Percentiles rank a stretch among this genome's conserved stretches.
phyloP scores from a whole-genome alignment of 495 filamentous ascomycete species.

The Recurvomyces mirabilis region DNA sequence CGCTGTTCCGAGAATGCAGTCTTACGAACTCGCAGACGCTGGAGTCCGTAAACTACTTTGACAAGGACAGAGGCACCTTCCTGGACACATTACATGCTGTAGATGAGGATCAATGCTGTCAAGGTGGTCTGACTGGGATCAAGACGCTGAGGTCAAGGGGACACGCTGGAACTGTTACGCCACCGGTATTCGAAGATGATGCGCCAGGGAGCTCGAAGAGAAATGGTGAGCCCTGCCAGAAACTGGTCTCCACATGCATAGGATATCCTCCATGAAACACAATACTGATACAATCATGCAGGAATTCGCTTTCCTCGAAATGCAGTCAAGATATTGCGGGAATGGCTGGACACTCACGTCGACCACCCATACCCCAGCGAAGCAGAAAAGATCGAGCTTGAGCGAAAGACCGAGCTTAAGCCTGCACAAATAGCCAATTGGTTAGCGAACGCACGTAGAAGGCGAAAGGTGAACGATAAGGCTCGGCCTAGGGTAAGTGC shows the following conservation, averaged over 20 bases:
- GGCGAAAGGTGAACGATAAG: slow-evolving; percentile 48
- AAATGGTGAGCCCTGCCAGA: too few relatives aligned
- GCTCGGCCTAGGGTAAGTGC: slow-evolving; percentile 1
- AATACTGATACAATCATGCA: too few relatives aligned
- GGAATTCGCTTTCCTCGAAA: slow-evolving; percentile 59
- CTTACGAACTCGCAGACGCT: slow-evolving; percentile 36
- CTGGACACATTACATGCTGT: slow-evolving; percentile 42
- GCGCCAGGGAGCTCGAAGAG: slow-evolving; percentile 31
- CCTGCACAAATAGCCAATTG: slow-evolving; percentile 72
- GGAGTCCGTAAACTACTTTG: slow-evolving; percentile 31
- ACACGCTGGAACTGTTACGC: not conserved
- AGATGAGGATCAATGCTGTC: slow-evolving; percentile 36
- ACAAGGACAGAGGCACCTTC: slow-evolving; percentile 36
- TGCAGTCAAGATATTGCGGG: slow-evolving; percentile 61
- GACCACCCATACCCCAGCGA: slow-evolving; percentile 74
- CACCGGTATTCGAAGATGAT: slow-evolving; percentile 32
- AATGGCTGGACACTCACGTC: slow-evolving; percentile 64
- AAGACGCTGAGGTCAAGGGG: slow-evolving; percentile 28
- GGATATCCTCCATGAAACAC: too few relatives aligned
- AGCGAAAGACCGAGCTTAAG: slow-evolving; percentile 59
- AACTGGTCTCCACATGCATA: too few relatives aligned
- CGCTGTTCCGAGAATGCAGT: slow-evolving; percentile 62
- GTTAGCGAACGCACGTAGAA: slow-evolving; percentile 73
- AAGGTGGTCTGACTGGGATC: slow-evolving; percentile 29
- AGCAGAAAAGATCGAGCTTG: slow-evolving; percentile 63